These are phyloP conservation scores for Calcarisporium arbuscula DNA, from an alignment of 2,329 filamentous ascomycete species.

Conservation along the genomic window DNA sequence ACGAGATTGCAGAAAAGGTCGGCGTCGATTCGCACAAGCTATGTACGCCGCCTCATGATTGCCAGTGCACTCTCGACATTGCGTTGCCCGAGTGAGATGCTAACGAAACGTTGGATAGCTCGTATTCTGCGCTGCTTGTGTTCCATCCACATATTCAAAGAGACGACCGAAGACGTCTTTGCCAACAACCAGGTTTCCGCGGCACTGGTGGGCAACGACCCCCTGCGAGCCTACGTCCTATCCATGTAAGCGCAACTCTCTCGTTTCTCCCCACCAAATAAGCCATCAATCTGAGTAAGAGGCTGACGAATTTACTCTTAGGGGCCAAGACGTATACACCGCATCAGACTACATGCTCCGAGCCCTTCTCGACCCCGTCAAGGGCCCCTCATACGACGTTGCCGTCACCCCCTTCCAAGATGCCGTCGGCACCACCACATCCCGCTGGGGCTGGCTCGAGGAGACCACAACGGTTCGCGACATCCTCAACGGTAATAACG, in stretches of 20 bases:
- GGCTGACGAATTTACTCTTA: conserved; percentile 5
- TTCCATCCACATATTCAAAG: conserved; percentile 27
- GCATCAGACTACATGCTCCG: conserved; percentile 24
- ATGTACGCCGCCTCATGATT: too few species aligned
- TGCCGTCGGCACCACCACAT: conserved; percentile 18
- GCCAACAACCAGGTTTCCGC: conserved; percentile 29
- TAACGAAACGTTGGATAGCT: too few species aligned
- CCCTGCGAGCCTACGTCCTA: conserved; percentile 26
- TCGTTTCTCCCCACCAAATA: neutral
- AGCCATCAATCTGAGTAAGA: neutral
- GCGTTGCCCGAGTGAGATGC: too few species aligned
- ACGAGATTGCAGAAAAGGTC: conserved; percentile 17
- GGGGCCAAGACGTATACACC: conserved; percentile 23
- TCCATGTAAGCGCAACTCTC: conserved; percentile 20
- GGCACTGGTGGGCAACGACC: conserved; percentile 26
- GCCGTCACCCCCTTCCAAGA: conserved; percentile 24
- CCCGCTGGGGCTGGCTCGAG: conserved; percentile 30
- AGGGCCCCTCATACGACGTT: conserved; percentile 23
- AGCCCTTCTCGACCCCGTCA: conserved; percentile 17
- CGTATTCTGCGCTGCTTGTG: conserved; percentile 27
- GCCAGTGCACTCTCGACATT: too few species aligned
- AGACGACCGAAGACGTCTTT: conserved; percentile 21
- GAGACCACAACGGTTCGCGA: too few species aligned
- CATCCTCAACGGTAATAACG: too few species aligned
- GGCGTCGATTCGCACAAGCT: conserved; percentile 24